Evolutionary conservation across 257 asterid genomes (phyloP).

Genomic region (Jacaranda mimosifolia): DNA sequence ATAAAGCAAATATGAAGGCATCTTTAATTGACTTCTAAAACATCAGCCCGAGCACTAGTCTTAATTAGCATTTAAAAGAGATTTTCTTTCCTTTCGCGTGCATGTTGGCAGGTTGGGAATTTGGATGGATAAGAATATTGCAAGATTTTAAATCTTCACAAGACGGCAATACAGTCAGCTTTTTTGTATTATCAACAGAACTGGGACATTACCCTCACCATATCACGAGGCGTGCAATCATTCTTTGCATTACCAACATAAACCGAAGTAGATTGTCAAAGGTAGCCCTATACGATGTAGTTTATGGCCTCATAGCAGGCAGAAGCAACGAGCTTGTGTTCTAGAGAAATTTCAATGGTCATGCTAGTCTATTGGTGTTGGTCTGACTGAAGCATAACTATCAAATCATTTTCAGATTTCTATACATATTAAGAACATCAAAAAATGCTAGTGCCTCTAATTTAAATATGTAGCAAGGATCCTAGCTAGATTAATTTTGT

Average conservation of each 20-base stretch:
- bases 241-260: neutral
- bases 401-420: neutral
- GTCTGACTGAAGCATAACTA: slow-evolving; percentile 5
- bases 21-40: slow-evolving; percentile 11
- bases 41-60: slow-evolving; percentile 31
- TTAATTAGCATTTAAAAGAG: slow-evolving; percentile 33
- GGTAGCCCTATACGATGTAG: slow-evolving; percentile 9
- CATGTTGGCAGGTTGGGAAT: neutral
- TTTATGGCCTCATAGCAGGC: neutral
- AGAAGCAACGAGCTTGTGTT: neutral
- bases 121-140: neutral
- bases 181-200: neutral
- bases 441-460: neutral
- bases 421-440: slow-evolving; percentile 7
- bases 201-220: neutral
- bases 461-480: neutral
- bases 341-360: slow-evolving; percentile 11
- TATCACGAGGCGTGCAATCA: neutral
- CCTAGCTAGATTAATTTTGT: neutral
- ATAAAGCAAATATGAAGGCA: slow-evolving; percentile 15
- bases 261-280: neutral
- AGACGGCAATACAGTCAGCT: neutral
- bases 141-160: slow-evolving; percentile 5
- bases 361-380: neutral
- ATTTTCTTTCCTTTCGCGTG: neutral